Base-by-base conservation (phyloP, 1,139 yeast genomes). In the Wickerhamomyces sp. region DNA sequence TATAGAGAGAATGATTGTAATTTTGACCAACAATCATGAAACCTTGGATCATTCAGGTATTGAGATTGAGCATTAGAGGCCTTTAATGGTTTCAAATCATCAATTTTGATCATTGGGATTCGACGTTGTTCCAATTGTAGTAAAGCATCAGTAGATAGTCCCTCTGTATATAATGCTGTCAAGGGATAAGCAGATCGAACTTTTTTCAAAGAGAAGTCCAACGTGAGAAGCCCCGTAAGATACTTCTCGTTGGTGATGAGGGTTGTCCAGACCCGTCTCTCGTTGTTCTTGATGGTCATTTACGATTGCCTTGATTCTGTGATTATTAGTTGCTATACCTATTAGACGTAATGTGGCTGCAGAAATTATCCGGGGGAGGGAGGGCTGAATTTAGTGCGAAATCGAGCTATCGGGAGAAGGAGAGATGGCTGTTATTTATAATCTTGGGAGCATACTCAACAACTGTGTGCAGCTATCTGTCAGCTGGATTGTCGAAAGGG, bases 21-120 rank as follows among this genome's bases (percentile, higher is more conserved):
- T 58, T 78, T 79, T 33, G 80, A 68, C 81, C 82, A 78, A 49
- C 82, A 76, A 57, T 78, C 82, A 52, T 72, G 65, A 58, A 78
- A 78, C 35, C 83, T 63, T 7, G 71, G 66, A 52, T 78, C 82
- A 31, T 66, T 59, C 15, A 69, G 60, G 51, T 73, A 72, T 43
- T 75, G 31, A 6, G 10, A 9, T 6, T 29, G 10, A 6, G 31
- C 74, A 52, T 70, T 71, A 1, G 14, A 27, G 47, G 65, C 63
- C 11, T 58, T 60, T 4, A 62, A 56, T 1, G 81, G 80, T n/a
- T 67, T 54, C 31, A 78, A 60, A 45, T 69, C 65, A 23, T 68
- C 66, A 18, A 77, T 68, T 42, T 61, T 63, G 35, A 67, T 48
- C 41, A 71, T 69, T 33, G 66, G 62, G n/a, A 78, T 75, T 0